These are phyloP conservation scores for Ceratocystis ficicola DNA, from an alignment of 2,329 filamentous ascomycete genomes.

Conservation along the genomic window DNA sequence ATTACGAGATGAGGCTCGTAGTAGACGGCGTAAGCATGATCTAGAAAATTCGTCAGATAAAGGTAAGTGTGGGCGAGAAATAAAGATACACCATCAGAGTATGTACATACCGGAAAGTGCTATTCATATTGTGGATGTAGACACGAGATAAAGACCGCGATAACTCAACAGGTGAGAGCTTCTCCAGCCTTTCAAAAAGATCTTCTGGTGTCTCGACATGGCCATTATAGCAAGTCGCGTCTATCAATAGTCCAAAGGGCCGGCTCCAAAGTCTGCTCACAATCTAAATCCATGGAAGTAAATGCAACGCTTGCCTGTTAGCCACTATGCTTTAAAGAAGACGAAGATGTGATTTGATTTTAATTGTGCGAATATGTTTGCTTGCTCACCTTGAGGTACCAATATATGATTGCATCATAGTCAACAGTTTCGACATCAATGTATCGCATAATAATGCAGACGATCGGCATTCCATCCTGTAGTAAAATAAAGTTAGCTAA, in stretches of 20 bases:
- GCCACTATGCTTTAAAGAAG: too few species aligned
- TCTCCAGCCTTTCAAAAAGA: conserved; percentile 50
- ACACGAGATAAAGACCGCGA: conserved; percentile 47
- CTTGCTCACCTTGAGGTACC: conserved; percentile 48
- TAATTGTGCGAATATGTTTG: not conserved
- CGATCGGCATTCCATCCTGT: conserved; percentile 53
- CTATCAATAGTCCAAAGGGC: conserved; percentile 54
- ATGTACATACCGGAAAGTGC: conserved; percentile 44
- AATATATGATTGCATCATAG: conserved; percentile 53
- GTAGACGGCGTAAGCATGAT: conserved; percentile 52
- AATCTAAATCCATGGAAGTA: conserved; percentile 38
- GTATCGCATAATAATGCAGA: conserved; percentile 56
- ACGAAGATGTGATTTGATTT: not conserved
- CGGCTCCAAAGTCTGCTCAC: conserved; percentile 58
- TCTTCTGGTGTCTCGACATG: conserved; percentile 54
- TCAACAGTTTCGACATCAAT: conserved; percentile 55
- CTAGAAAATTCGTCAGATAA: conserved; percentile 26
- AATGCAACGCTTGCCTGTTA: not conserved
- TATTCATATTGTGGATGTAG: conserved; percentile 65
- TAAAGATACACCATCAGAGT: not conserved
- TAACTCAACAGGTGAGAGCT: conserved; percentile 50
- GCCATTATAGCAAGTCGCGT: conserved; percentile 59
- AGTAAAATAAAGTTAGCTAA: not conserved
- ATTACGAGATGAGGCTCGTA: conserved; percentile 49
- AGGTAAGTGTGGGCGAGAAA: not conserved